A percentile compares a stretch with the other conserved stretches of the same genome.
These are phyloP conservation scores for Solanum neorickii DNA, from an alignment of 257 asterid species.

Conservation along the genomic window DNA sequence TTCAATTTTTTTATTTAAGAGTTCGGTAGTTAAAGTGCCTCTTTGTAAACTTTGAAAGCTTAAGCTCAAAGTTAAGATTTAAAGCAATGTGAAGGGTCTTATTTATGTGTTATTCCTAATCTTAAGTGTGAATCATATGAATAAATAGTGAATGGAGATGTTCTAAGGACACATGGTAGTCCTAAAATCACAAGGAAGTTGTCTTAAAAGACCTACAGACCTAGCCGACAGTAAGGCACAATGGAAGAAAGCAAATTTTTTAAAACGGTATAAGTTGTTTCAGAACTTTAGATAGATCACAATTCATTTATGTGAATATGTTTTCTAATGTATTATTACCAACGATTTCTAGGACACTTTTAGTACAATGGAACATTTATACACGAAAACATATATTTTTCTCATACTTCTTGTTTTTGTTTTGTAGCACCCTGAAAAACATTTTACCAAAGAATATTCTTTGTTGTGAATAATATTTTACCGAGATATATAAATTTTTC, in stretches of 20 bases:
- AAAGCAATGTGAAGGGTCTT: too few species aligned
- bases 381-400: background rate
- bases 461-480: too few species aligned
- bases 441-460: too few species aligned
- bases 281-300: too few species aligned
- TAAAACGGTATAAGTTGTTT: background rate
- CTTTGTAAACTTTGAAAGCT: background rate
- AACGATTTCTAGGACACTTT: background rate
- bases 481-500: too few species aligned
- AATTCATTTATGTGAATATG: background rate
- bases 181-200: background rate
- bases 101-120: background rate
- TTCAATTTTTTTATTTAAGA: too few species aligned
- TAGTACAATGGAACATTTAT: background rate
- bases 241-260: background rate
- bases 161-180: background rate
- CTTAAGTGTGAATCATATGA: background rate
- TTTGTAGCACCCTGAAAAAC: too few species aligned
- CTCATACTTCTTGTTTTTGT: background rate
- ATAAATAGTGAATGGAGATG: background rate
- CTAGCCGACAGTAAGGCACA: background rate
- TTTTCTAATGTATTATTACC: too few species aligned
- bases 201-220: background rate
- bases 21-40: background rate
- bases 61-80: background rate